These are phyloP conservation scores for Cadophora sp. DNA, from an alignment of 2,329 filamentous ascomycete genomes.

Conservation along the genomic window DNA sequence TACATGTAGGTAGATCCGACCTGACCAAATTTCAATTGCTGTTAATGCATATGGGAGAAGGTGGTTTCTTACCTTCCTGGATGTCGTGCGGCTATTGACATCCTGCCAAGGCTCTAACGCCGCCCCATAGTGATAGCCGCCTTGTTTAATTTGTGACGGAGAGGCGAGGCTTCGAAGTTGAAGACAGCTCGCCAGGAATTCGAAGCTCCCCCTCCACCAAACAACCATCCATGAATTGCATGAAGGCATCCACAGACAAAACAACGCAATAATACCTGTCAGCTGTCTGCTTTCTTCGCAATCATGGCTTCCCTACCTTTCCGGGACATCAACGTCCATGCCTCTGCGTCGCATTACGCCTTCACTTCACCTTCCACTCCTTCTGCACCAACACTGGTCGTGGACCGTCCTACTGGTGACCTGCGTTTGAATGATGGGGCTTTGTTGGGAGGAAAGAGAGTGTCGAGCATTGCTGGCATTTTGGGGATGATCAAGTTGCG, in stretches of 20 bases:
- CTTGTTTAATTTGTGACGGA: constrained; percentile 12
- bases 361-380: constrained; percentile 96
- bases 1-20: too few species aligned
- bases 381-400: constrained; percentile 82
- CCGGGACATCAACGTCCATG: constrained; percentile 96
- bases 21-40: too few species aligned
- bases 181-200: constrained; percentile 17
- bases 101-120: background rate
- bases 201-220: constrained; percentile 4
- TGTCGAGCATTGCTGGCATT: constrained; percentile 94
- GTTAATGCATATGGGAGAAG: too few species aligned
- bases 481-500: constrained; percentile 92
- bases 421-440: constrained; percentile 83
- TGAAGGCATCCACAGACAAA: constrained; percentile 3
- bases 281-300: constrained; percentile 14
- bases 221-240: constrained; percentile 11
- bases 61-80: too few species aligned
- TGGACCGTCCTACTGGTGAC: constrained; percentile 93
- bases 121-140: background rate
- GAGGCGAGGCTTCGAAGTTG: constrained; percentile 16
- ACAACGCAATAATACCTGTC: constrained; percentile 8
- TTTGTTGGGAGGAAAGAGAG: constrained; percentile 77
- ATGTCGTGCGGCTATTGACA: background rate
- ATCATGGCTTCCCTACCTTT: constrained; percentile 72
- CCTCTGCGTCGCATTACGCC: constrained; percentile 89